phyloP scores from a whole-genome alignment of 1,139 yeast species.

The Hyphopichia buzzinii region DNA sequence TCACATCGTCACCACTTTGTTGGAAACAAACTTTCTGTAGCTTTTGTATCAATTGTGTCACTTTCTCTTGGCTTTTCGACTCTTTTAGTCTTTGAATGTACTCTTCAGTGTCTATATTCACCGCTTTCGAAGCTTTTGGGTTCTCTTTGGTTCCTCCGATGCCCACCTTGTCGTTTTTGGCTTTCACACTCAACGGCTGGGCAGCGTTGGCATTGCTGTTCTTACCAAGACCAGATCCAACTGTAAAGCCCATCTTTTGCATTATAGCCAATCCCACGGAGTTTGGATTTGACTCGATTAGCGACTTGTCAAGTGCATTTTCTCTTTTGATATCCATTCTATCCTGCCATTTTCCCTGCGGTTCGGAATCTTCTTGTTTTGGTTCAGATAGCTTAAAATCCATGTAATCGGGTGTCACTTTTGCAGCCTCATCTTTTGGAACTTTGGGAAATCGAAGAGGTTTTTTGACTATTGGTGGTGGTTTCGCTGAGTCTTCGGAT shows the following conservation, averaged over 20 bases:
- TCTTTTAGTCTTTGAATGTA: slow-evolving; percentile 3
- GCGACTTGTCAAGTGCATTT: slow-evolving; percentile 3
- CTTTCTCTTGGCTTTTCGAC: slow-evolving; percentile 3
- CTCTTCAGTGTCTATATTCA: slow-evolving; percentile 2
- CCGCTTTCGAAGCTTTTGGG: slow-evolving; percentile 1
- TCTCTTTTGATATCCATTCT: slow-evolving; percentile 3
- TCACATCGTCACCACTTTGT: slow-evolving; percentile 24
- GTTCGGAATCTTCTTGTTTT: background rate
- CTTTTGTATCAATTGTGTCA: slow-evolving; percentile 7
- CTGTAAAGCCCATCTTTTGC: slow-evolving; percentile 55
- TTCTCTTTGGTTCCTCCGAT: slow-evolving; percentile 9
- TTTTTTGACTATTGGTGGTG: slow-evolving; percentile 5
- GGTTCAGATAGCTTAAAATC: background rate
- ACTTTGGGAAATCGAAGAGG: slow-evolving; percentile 4
- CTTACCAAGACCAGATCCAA: slow-evolving; percentile 44
- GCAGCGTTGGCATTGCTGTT: slow-evolving; percentile 13
- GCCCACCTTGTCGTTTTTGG: slow-evolving; percentile 9
- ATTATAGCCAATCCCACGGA: slow-evolving; percentile 51
- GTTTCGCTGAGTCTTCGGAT: background rate
- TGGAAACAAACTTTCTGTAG: slow-evolving; percentile 26
- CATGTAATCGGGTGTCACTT: background rate
- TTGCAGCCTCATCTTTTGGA: background rate
- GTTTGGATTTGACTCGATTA: slow-evolving; percentile 4
- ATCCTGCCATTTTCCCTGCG: background rate
- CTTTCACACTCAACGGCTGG: slow-evolving; percentile 16